Evolutionary conservation across 768 basidiomycete species (phyloP).

Genomic region (Krasilnikovozyma curviuscula): DNA sequence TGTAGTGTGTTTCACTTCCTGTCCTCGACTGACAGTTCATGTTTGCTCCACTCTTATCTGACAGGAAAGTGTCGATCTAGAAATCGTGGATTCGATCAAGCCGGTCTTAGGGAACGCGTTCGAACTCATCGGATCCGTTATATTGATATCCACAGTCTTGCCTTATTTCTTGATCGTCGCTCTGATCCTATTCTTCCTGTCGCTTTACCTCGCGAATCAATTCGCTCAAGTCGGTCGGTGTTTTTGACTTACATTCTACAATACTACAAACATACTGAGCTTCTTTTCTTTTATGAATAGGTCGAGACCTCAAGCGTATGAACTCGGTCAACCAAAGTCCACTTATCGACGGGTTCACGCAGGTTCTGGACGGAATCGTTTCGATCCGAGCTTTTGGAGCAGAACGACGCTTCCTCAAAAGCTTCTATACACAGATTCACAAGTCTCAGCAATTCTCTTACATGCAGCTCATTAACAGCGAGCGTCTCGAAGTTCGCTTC

Average conservation of each 20-base stretch:
- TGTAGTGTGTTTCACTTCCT: too few species aligned
- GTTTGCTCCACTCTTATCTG: too few species aligned
- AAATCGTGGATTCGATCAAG: constrained; percentile 33
- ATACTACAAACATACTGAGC: too few species aligned
- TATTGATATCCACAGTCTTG: constrained; percentile 42
- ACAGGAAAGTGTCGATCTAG: too few species aligned
- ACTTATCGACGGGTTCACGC: constrained; percentile 47
- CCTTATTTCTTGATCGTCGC: constrained; percentile 74
- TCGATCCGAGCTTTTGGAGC: constrained; percentile 80
- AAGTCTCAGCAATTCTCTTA: constrained; percentile 39
- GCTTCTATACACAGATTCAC: constrained; percentile 41
- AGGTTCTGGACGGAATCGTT: constrained; percentile 65
- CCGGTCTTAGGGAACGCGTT: constrained; percentile 64
- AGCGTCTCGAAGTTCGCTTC: too few species aligned
- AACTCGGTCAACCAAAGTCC: constrained; percentile 73
- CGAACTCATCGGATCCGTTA: constrained; percentile 51
- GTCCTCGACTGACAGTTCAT: too few species aligned
- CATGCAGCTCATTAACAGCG: too few species aligned
- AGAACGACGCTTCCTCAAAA: constrained; percentile 55
- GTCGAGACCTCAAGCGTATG: constrained; percentile 70
- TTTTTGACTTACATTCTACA: too few species aligned
- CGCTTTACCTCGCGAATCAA: too few species aligned
- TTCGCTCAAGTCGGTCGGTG: constrained; percentile 24
- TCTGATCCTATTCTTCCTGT: constrained; percentile 46
- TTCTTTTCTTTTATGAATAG: too few species aligned